These are phyloP conservation scores for Zygosaccharomyces rouxii DNA, from an alignment of 805 yeast genomes.

Conservation along the genomic window DNA sequence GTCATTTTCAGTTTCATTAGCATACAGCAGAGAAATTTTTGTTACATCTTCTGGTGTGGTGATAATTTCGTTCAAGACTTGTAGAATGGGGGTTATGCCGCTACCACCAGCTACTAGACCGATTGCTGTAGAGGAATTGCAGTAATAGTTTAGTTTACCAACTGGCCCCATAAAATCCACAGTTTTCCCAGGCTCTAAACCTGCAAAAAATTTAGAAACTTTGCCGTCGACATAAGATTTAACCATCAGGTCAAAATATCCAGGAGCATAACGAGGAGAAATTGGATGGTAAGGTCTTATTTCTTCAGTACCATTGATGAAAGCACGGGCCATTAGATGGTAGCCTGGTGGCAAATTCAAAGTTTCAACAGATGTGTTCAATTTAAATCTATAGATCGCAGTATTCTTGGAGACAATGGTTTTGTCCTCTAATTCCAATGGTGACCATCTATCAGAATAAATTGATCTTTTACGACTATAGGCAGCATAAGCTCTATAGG, in stretches of 20 bases:
- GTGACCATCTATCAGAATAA: conserved; percentile 51
- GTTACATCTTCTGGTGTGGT: conserved; percentile 67
- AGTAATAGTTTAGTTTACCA: conserved; percentile 59
- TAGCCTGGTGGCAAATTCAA: conserved; percentile 71
- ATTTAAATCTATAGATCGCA: conserved; percentile 68
- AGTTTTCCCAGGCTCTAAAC: conserved; percentile 57
- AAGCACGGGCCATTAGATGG: conserved; percentile 56
- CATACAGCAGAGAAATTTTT: conserved; percentile 57
- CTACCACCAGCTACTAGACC: conserved; percentile 81
- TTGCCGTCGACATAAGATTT: conserved; percentile 70
- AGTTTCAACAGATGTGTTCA: conserved; percentile 55
- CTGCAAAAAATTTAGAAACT: conserved; percentile 64
- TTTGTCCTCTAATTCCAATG: conserved; percentile 67
- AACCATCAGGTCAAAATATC: conserved; percentile 71
- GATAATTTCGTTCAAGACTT: conserved; percentile 65
- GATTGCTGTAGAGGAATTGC: conserved; percentile 57
- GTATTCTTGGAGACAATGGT: conserved; percentile 66
- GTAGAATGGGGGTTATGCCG: conserved; percentile 86
- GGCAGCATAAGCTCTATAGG: conserved; percentile 37
- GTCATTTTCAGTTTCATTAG: conserved; percentile 74
- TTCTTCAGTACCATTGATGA: conserved; percentile 35
- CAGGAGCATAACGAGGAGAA: conserved; percentile 62
- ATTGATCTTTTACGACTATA: conserved; percentile 42
- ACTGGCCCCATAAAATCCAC: conserved; percentile 77
- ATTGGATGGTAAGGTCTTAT: conserved; percentile 74